These are phyloP conservation scores for Dothistroma septosporum DNA, from an alignment of 2,329 filamentous ascomycete species.

Conservation along the genomic window DNA sequence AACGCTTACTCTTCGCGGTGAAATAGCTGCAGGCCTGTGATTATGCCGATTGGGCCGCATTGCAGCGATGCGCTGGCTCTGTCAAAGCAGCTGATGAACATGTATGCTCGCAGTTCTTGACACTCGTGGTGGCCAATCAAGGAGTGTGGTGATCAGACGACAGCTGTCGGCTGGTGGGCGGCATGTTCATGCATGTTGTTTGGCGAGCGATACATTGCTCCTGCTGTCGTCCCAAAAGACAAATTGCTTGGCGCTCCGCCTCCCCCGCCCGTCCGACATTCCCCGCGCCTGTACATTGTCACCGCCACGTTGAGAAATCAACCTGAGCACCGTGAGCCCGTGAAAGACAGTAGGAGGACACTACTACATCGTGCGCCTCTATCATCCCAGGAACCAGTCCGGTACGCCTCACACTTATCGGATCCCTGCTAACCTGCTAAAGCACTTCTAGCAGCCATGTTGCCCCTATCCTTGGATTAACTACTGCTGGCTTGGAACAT, in stretches of 20 bases:
- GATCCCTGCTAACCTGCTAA: too few relatives aligned
- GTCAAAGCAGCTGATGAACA: background rate
- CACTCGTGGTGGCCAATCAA: background rate
- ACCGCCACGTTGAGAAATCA: background rate
- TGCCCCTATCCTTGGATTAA: too few relatives aligned
- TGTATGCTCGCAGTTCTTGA: background rate
- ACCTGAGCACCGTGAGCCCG: too few relatives aligned
- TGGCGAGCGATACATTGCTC: background rate
- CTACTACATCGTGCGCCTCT: too few relatives aligned
- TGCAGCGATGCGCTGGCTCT: conserved; percentile 20
- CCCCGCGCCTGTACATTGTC: background rate
- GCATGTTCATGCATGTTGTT: background rate
- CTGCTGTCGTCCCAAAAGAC: background rate
- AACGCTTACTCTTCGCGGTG: conserved; percentile 15
- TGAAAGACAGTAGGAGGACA: too few relatives aligned
- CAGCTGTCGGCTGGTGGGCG: background rate
- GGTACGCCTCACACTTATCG: too few relatives aligned
- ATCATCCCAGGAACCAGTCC: too few relatives aligned
- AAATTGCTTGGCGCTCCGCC: background rate
- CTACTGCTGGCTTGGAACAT: background rate
- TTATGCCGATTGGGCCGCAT: conserved; percentile 18
- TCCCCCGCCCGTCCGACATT: background rate
- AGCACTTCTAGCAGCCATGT: too few relatives aligned
- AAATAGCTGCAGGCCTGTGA: conserved; percentile 13
- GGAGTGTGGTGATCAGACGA: background rate